Evolutionary conservation across 768 basidiomycete species (phyloP), one percentile per base, ranked within the genome.

Genomic region (Russula earlei): DNA sequence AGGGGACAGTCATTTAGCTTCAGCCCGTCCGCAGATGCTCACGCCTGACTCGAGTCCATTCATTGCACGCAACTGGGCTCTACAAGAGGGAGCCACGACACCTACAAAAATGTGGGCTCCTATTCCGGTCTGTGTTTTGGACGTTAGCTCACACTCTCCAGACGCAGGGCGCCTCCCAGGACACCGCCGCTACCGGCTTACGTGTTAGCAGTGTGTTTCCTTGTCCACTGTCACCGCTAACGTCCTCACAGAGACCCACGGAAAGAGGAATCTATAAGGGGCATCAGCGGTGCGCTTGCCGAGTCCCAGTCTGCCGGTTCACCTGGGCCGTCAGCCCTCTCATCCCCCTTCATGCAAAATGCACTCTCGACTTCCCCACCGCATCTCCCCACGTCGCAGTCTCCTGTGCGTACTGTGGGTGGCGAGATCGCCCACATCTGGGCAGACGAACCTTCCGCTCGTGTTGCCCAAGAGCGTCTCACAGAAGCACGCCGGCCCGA

Each of bases 401-500:
- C 69, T 64, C 15, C 63, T 59, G 34, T 61, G 19, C 58, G 58
- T 33, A 38, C 46, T 59, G 64, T 72, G 0, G 81, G 79, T 41
- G 77, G 77, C 29, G 84, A 86, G 64, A 74, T 83, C 66, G 75
- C 78, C 49, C 77, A 80, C 37, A 80, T 86, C 47, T 77, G 78
- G 27, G 75, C 77, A 45, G 75, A 77, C 25, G 71, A 77, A 63
- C 67, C 75, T 15, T 76, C 81, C 60, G 79, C 78, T 37, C 74
- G 74, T 52, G 65, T 77, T 12, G 71, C 74, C 1, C 76, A 77
- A 29, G 64, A 75, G 29, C 75, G 74, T 51, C 80, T 82, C 64
- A 71, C 75, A 10, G 86, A 89, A 67, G 76, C 69, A 34, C 80
- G 78, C 14, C 76, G 85, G 37, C 86, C 86, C 1, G 87, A 88